phyloP scores from a whole-genome alignment of 768 basidiomycete species.

The Hypsizygus marmoreus region DNA sequence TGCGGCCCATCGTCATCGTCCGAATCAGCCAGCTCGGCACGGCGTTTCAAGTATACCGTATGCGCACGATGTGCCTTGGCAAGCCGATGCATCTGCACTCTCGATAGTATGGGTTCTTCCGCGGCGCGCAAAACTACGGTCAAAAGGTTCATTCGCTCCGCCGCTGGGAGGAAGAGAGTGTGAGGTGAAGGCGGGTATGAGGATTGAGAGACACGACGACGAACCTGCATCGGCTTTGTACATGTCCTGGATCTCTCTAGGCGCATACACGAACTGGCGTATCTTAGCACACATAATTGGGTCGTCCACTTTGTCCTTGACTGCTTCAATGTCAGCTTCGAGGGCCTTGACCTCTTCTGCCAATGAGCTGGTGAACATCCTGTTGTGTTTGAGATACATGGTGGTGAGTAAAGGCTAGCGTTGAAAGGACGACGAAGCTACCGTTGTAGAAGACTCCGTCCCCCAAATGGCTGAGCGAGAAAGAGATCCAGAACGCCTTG shows the following conservation, averaged over 20 bases:
- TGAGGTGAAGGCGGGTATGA: not conserved
- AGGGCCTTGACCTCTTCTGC: conserved; percentile 86
- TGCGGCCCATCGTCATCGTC: conserved; percentile 93
- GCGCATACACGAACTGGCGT: conserved; percentile 81
- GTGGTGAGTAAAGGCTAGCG: not conserved
- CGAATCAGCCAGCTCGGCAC: conserved; percentile 69
- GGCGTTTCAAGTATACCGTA: conserved; percentile 64
- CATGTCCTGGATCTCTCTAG: conserved; percentile 83
- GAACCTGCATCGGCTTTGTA: conserved; percentile 80
- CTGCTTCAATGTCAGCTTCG: conserved; percentile 84
- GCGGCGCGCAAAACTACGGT: conserved; percentile 78
- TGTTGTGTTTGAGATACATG: conserved; percentile 27
- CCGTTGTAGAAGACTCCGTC: conserved; percentile 89
- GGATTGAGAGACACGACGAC: conserved; percentile 22
- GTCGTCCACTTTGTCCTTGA: conserved; percentile 89
- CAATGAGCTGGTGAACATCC: conserved; percentile 95
- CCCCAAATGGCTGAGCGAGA: conserved; percentile 95
- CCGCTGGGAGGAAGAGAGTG: conserved; percentile 36
- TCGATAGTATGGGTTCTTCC: conserved; percentile 72
- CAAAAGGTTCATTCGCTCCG: conserved; percentile 74
- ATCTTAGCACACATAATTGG: conserved; percentile 87
- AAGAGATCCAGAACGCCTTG: conserved; percentile 86
- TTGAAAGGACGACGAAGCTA: conserved; percentile 25
- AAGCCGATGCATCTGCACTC: conserved; percentile 80
- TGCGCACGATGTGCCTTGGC: conserved; percentile 80